Conservation (phyloP, 352 stramenopile species). For the Pythium brachiatum region DNA sequence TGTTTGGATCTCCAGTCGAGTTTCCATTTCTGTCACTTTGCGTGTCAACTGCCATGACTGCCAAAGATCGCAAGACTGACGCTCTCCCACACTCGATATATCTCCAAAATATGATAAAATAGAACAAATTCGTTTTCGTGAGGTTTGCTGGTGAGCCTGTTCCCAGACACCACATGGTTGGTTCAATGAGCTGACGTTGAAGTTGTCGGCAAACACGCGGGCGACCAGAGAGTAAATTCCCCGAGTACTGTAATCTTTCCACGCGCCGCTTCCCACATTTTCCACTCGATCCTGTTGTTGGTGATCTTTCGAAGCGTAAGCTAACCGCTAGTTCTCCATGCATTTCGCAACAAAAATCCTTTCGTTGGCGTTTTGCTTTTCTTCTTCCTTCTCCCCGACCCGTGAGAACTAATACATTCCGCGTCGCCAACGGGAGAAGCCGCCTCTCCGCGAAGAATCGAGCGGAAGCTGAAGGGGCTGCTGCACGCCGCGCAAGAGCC, state of each 20-base stretch:
- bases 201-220: slow-evolving; percentile 2
- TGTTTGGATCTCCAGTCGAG: not conserved
- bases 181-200: slow-evolving; percentile 1
- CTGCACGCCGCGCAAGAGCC: not conserved
- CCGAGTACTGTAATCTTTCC: not conserved
- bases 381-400: not conserved
- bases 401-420: not conserved
- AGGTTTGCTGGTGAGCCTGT: not conserved
- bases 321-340: not conserved
- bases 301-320: not conserved
- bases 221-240: not conserved
- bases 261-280: not conserved
- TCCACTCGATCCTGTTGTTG: not conserved
- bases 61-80: slow-evolving; percentile 1
- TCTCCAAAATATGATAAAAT: slow-evolving; percentile 2
- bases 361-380: not conserved
- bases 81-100: not conserved
- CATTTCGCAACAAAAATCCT: not conserved
- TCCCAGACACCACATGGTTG: not conserved
- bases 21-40: slow-evolving; percentile 6
- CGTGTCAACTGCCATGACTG: slow-evolving; percentile 1
- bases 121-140: slow-evolving; percentile 2
- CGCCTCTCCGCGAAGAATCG: not conserved
- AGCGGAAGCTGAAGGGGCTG: slow-evolving; percentile 4
- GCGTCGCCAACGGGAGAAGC: not conserved